These are phyloP conservation scores for Wickerhamiella occidentalis DNA, from an alignment of 805 yeast genomes.

Conservation along the genomic window DNA sequence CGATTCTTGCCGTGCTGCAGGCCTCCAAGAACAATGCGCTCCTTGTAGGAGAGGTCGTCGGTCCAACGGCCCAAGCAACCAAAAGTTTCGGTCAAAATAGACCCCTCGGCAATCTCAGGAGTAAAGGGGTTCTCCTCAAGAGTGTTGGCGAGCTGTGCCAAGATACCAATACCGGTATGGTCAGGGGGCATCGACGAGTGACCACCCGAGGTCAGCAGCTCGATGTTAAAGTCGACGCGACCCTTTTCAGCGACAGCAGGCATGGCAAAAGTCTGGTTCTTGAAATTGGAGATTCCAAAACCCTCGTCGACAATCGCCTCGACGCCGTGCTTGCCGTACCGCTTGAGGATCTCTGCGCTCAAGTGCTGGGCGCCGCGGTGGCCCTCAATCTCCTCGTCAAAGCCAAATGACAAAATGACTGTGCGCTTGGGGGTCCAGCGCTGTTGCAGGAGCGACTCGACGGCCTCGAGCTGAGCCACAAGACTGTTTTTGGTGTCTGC, in stretches of 20 bases:
- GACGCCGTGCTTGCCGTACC: conserved; percentile 50
- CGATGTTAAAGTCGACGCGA: conserved; percentile 37
- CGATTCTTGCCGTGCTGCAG: conserved; percentile 2
- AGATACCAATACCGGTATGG: conserved; percentile 69
- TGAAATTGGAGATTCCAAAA: conserved; percentile 31
- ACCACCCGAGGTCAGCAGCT: conserved; percentile 57
- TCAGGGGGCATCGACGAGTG: conserved; percentile 72
- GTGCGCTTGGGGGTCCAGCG: conserved; percentile 47
- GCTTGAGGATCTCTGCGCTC: conserved; percentile 35
- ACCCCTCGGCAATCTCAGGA: conserved; percentile 37
- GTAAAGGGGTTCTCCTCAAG: conserved; percentile 48
- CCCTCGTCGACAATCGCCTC: conserved; percentile 65
- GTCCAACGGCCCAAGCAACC: conserved; percentile 43
- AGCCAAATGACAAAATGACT: conserved; percentile 51
- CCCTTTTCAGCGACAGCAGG: conserved; percentile 58
- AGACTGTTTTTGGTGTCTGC: conserved; percentile 56
- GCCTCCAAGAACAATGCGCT: conserved; percentile 3
- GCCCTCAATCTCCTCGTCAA: conserved; percentile 65
- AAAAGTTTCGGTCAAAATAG: conserved; percentile 46
- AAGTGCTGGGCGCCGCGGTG: conserved; percentile 47
- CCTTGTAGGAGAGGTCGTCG: background rate
- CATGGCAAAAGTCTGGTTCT: conserved; percentile 41
- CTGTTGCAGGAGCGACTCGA: conserved; percentile 40
- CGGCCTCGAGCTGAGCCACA: conserved; percentile 48
- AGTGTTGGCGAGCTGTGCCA: conserved; percentile 43